These are phyloP conservation scores for Myochromella boudieri DNA, from an alignment of 768 basidiomycete species.

Conservation along the genomic window DNA sequence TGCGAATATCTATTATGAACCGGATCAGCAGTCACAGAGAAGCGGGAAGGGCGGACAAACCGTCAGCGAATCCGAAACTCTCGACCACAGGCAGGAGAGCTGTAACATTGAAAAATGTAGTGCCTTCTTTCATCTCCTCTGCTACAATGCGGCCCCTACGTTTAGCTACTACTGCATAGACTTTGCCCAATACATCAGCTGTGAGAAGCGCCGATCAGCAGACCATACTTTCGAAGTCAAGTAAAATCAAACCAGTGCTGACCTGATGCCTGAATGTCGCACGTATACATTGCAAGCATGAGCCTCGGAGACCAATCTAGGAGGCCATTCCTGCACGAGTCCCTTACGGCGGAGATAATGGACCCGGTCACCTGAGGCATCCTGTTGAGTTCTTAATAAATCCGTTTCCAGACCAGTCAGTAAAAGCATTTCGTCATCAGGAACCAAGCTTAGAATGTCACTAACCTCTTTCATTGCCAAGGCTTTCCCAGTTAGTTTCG, in stretches of 20 bases:
- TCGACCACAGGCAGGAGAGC: conserved; percentile 94
- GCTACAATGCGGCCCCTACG: conserved; percentile 90
- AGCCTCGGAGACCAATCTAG: conserved; percentile 97
- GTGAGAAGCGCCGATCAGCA: conserved; percentile 27
- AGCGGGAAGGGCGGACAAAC: conserved; percentile 40
- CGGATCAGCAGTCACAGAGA: conserved; percentile 10
- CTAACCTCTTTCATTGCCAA: conserved; percentile 70
- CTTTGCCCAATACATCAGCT: conserved; percentile 98
- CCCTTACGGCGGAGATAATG: conserved; percentile 83
- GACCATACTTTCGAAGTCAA: conserved; percentile 5
- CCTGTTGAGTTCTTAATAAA: conserved; percentile 65
- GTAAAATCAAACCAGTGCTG: conserved; percentile 29
- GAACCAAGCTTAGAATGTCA: conserved; percentile 12
- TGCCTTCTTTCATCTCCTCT: conserved; percentile 99
- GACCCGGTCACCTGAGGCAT: conserved; percentile 88
- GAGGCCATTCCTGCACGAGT: conserved; percentile 86
- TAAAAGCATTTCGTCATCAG: conserved; percentile 1
- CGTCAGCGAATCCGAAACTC: conserved; percentile 96
- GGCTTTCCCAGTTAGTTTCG: conserved; percentile 53
- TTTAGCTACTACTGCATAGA: conserved; percentile 92
- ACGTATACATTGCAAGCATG: conserved; percentile 98
- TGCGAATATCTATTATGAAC: conserved; percentile 77
- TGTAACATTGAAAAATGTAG: conserved; percentile 88
- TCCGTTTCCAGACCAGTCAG: conserved; percentile 6
- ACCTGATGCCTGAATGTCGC: conserved; percentile 98